Base-by-base conservation (phyloP, 176 grass and related monocot species). In the Tillandsia leiboldiana region DNA sequence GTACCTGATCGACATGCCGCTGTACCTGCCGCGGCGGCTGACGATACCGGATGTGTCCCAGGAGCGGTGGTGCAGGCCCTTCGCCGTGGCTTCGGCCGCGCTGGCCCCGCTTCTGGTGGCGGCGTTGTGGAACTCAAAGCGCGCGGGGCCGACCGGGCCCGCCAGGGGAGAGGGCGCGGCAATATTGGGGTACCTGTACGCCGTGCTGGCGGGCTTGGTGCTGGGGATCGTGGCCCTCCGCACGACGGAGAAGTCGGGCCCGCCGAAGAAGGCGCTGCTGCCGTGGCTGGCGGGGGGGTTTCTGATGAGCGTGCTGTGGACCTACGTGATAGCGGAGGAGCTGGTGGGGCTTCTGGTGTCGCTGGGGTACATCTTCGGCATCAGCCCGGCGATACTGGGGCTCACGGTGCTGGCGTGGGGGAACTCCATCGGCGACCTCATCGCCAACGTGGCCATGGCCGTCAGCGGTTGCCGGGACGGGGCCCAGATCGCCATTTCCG, bases 371-470 rank as follows among this genome's bases (percentile, higher is more conserved):
- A 70, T 96, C 49, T 61, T 80, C 0, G 91, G 88, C 7, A 61
- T 96, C 33, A 86, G 78, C 68, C 68, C 91, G 9, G 71, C 80
- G 56, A 84, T 96, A 24, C 75, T 96, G 49, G 88, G 88, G 53
- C 74, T 96, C 53, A 96, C 91, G 49, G 88, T 96, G 72, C 78
- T 96, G 26, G 91, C 91, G 42, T 96, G 91, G 88, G 91, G 91
- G 0, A 87, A 96, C 79, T 96, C 91, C 1, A 84, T 91, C 0
- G 91, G 91, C 15, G 88, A 96, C 71, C 81, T 96, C 2, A 87
- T 91, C 0, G 87, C 91, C 0, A 86, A 96, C 69, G 83, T 96
- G 8, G 83, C 85, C 0, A 96, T 96, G 82, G 85, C 91, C 8
- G 50, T 69, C 53, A 89, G 86, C 71, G 83, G 88, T 1, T 83